Conservation (phyloP, 805 yeast species). For the Isabelozyma heimii region DNA sequence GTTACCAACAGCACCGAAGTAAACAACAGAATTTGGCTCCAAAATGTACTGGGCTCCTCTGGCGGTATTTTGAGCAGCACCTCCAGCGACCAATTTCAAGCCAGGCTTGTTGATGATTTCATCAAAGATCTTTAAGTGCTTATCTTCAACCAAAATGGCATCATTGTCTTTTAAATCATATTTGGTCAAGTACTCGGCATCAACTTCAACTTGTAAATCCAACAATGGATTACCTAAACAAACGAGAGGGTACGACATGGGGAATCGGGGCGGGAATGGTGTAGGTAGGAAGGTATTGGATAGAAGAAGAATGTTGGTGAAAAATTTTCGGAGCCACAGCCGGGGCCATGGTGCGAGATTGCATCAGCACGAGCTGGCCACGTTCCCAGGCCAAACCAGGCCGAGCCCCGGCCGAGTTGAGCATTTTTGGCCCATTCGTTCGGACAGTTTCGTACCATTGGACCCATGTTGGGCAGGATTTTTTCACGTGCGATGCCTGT, state of each 20-base stretch:
- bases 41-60: constrained; percentile 95
- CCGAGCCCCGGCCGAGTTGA: no score
- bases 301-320: no score
- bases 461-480: no score
- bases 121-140: constrained; percentile 81
- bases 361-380: no score
- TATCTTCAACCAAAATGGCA: constrained; percentile 83
- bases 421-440: no score
- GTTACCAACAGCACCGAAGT: constrained; percentile 95
- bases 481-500: no score
- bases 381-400: no score
- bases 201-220: constrained; percentile 80
- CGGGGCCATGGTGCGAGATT: no score
- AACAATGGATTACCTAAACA: constrained; percentile 92
- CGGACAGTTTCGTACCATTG: no score
- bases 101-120: constrained; percentile 65
- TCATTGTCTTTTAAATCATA: constrained; percentile 87
- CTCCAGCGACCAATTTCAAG: constrained; percentile 87
- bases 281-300: no score
- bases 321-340: no score
- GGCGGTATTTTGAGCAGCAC: constrained; percentile 99
- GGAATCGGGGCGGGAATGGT: no score
- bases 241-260: constrained; percentile 66
- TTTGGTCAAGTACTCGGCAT: constrained; percentile 65
- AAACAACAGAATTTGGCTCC: constrained; percentile 78